Conservation (phyloP, 768 basidiomycete genomes). For the Kwoniella pini region DNA sequence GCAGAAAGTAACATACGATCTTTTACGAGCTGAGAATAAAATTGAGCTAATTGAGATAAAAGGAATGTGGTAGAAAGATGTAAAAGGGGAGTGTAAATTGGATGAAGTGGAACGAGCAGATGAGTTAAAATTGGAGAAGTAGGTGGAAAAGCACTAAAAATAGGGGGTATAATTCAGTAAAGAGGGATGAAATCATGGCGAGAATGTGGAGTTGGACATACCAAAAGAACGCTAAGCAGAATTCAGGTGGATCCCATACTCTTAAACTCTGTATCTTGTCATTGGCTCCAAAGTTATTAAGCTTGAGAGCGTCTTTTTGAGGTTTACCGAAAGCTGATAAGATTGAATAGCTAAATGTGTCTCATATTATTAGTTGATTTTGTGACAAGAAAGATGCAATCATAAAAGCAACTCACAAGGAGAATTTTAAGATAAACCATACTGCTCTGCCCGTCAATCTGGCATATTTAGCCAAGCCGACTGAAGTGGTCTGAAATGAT, state of each 20-base stretch:
- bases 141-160: constrained; percentile 43
- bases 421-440: constrained; percentile 24
- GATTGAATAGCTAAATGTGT: constrained; percentile 17
- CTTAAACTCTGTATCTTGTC: constrained; percentile 47
- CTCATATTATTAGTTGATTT: neutral
- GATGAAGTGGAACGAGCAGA: constrained; percentile 43
- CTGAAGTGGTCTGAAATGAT: neutral
- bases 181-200: too few species aligned
- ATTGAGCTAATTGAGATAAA: constrained; percentile 38
- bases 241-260: constrained; percentile 54
- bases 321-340: constrained; percentile 31
- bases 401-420: constrained; percentile 20
- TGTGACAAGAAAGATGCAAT: neutral
- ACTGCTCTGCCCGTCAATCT: constrained; percentile 15
- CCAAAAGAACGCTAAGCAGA: constrained; percentile 52
- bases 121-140: constrained; percentile 40
- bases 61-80: constrained; percentile 41
- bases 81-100: constrained; percentile 38
- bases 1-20: constrained; percentile 48
- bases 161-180: neutral
- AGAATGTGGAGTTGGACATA: constrained; percentile 18
- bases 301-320: neutral
- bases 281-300: constrained; percentile 9
- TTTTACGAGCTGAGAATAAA: constrained; percentile 47
- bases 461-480: neutral